Base-by-base conservation (phyloP, 2,329 filamentous ascomycete species). In the Paecilomyces niveus region DNA sequence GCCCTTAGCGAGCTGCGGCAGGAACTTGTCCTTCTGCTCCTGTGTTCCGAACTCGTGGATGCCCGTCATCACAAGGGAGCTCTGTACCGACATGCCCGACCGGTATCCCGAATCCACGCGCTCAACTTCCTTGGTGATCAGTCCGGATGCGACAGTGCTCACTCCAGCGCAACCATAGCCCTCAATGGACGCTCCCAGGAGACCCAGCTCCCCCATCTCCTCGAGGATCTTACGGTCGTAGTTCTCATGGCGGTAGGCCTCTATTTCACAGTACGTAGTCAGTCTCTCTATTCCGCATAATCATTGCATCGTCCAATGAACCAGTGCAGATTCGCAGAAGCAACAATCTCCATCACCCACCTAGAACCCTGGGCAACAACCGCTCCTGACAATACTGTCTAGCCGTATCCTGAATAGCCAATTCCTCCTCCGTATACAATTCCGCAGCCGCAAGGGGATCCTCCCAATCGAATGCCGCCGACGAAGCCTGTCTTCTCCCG, bases 371-470 rank as follows among this genome's bases (percentile, higher is more conserved):
- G 55, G 94, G 94, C 50, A 89, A 79, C 78, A 99, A 81, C 60
- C 85, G 85, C 72, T 97, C 92, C 74, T 97, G 93, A 72, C 92
- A 97, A 71, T 97, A 99, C 61, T 90, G 84, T 75, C 96, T 89
- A 33, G 93, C 93, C 5, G 91, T 96, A 68, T 97, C 91, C 50
- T 89, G 83, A 64, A 99, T 93, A 13, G 92, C 91, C 63, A 90
- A 72, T 75, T 99, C 94, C 60, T 99, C 94, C 64, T 96, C 90
- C 0, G 92, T 96, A 68, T 92, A 83, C 52, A 96, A 77, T 68
- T 85, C 88, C 68, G 85, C 86, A 35, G 87, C 81, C 26, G 82
- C 83, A 59, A 99, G 80, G 21, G 94, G 92, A 71, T 99, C 94
- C 72, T 94, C 84, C 93, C 94, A 99, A 73, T 96, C 86, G 74